Evolutionary conservation across 2,329 filamentous ascomycete species (phyloP).

Genomic region (Aspergillus tanneri): DNA sequence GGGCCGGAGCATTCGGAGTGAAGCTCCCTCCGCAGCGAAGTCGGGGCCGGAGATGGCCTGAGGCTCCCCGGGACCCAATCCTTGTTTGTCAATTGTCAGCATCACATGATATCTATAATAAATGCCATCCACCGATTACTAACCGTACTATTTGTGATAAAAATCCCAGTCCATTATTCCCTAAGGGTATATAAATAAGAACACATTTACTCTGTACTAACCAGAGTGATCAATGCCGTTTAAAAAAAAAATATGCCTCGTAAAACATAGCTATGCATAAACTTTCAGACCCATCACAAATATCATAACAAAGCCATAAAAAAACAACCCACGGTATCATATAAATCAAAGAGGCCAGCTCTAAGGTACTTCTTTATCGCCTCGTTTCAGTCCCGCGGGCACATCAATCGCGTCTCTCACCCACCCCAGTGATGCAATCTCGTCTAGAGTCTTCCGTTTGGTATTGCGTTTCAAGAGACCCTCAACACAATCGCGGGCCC

Average conservation of each 20-base stretch:
- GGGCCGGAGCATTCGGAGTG: conserved; percentile 6
- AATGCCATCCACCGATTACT: not conserved
- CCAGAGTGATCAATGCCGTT: conserved; percentile 15
- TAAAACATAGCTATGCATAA: conserved; percentile 5
- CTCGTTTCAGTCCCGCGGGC: conserved; percentile 55
- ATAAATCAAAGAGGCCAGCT: conserved; percentile 27
- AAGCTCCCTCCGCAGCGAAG: conserved; percentile 19
- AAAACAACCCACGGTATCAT: not conserved
- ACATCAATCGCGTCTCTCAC: conserved; percentile 71
- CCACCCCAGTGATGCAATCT: conserved; percentile 73
- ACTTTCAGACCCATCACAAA: conserved; percentile 5
- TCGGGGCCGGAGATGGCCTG: conserved; percentile 18
- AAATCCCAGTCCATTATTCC: not conserved
- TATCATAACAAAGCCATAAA: conserved; percentile 11
- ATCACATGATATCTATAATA: not conserved
- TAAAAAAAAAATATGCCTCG: conserved; percentile 8
- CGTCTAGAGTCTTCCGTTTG: conserved; percentile 71
- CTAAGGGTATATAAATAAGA: not conserved
- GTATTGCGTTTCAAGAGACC: conserved; percentile 78
- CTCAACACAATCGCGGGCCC: conserved; percentile 79
- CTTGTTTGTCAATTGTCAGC: conserved; percentile 14
- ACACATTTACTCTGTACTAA: not conserved
- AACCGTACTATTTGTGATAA: too few species aligned
- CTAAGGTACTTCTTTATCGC: conserved; percentile 53
- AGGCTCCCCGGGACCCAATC: conserved; percentile 20